Conservation (phyloP, 2,329 filamentous ascomycete species). For the Monosporascus sp. region DNA sequence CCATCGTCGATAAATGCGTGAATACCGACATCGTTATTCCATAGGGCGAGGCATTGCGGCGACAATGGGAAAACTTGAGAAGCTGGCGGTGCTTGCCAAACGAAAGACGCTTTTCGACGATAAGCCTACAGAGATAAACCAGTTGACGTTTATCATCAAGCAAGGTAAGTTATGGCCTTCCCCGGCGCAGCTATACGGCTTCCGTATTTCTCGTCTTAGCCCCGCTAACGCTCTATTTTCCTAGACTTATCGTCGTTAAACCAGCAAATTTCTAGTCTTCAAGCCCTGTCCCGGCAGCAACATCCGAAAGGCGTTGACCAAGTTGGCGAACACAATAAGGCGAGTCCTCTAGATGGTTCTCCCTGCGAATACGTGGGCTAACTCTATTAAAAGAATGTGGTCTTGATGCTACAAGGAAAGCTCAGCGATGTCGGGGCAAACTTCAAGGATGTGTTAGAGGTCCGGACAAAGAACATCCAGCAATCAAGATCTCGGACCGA, state of each 20-base stretch:
- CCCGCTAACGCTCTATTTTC: not conserved
- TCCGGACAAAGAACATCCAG: constrained; percentile 96
- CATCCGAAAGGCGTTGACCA: constrained; percentile 65
- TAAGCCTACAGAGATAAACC: constrained; percentile 91
- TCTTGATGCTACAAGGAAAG: constrained; percentile 84
- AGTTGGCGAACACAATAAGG: constrained; percentile 86
- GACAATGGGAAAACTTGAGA: constrained; percentile 93
- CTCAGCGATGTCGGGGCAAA: constrained; percentile 88
- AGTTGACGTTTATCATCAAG: constrained; percentile 96
- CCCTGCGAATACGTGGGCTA: not conserved
- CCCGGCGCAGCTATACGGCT: not conserved
- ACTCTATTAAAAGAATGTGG: constrained; percentile 62
- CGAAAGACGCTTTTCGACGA: constrained; percentile 97
- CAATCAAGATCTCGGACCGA: constrained; percentile 87
- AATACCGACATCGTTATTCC: not conserved
- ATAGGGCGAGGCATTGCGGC: constrained; percentile 76
- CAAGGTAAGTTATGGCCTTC: constrained; percentile 40
- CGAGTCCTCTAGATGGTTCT: not conserved
- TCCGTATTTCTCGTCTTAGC: not conserved
- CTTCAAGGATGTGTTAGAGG: constrained; percentile 96
- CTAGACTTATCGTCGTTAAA: constrained; percentile 75
- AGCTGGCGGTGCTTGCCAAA: constrained; percentile 89
- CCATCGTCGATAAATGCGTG: not conserved
- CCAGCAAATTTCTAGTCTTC: constrained; percentile 80
- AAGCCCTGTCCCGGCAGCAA: constrained; percentile 69